These are phyloP conservation scores for Arxiozyma bovina DNA, from an alignment of 1,139 yeast genomes.

Conservation along the genomic window DNA sequence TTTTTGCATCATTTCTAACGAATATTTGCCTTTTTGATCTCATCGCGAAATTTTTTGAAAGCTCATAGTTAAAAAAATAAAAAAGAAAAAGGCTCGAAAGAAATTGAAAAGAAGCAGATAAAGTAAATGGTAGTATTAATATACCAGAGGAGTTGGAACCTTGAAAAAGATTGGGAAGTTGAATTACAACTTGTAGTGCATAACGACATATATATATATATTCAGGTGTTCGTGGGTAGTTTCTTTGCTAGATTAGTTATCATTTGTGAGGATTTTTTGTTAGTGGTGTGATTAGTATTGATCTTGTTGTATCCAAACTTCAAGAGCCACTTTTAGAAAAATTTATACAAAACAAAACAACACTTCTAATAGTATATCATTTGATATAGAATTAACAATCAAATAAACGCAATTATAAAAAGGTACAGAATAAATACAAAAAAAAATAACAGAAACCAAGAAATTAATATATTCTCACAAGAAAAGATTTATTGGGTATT, in stretches of 20 bases:
- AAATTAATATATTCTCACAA: too few relatives aligned
- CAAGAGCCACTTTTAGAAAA: neutral
- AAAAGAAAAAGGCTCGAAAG: neutral
- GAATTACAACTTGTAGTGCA: neutral
- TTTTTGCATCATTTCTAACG: neutral
- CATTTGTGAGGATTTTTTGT: neutral
- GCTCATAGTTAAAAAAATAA: neutral
- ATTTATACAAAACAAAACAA: neutral
- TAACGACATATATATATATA: too few relatives aligned
- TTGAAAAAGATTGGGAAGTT: neutral
- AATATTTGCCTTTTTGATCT: neutral
- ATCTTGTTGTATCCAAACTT: neutral
- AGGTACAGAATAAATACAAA: neutral
- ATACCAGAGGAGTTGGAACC: neutral
- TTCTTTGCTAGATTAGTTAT: neutral
- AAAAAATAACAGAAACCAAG: neutral
- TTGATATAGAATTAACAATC: too few relatives aligned
- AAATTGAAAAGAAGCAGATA: neutral
- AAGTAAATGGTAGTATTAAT: neutral
- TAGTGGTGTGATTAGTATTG: neutral
- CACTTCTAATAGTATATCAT: too few relatives aligned
- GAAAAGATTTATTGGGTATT: neutral
- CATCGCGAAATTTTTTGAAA: neutral
- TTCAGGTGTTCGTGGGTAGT: neutral
- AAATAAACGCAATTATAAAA: too few relatives aligned